A percentile compares a stretch with the other conserved stretches of the same genome.
Evolutionary conservation across 371 early-diverging fungal species (phyloP).

Genomic region (Quaeritorhiza haematococci): DNA sequence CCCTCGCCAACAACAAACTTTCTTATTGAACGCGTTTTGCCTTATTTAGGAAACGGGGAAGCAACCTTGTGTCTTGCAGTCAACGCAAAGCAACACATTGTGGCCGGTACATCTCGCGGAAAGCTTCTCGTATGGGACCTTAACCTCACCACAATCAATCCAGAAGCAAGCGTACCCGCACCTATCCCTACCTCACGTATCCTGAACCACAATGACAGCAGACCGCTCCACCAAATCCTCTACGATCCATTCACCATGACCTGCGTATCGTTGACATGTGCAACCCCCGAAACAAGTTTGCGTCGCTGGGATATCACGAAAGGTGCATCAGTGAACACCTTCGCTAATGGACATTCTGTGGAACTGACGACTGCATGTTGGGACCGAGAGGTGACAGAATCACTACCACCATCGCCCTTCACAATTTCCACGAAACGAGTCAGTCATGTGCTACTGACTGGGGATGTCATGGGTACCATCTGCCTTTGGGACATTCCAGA

Average conservation of each 20-base stretch:
- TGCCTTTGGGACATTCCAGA: constrained; percentile 27
- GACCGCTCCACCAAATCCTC: not conserved
- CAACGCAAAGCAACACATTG: constrained; percentile 15
- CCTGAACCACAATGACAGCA: not conserved
- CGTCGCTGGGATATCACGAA: constrained; percentile 3
- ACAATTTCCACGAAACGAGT: not conserved
- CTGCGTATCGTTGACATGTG: not conserved
- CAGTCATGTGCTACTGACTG: constrained; percentile 15
- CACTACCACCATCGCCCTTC: too few species aligned
- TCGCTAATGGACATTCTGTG: constrained; percentile 5
- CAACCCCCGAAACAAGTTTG: not conserved
- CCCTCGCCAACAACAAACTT: too few species aligned
- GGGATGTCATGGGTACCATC: constrained; percentile 15
- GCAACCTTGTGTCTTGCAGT: constrained; percentile 8
- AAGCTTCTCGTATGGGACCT: constrained; percentile 22
- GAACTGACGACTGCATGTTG: constrained; percentile 5
- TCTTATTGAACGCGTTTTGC: not conserved
- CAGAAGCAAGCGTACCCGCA: too few species aligned
- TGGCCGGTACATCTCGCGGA: constrained; percentile 20
- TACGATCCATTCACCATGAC: not conserved
- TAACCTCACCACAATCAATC: constrained; percentile 4
- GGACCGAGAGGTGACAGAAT: too few species aligned
- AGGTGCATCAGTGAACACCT: not conserved
- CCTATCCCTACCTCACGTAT: not conserved
- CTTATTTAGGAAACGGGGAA: not conserved